Evolutionary conservation across 495 filamentous ascomycete species (phyloP).

Genomic region (Hypoxylon perforatum): DNA sequence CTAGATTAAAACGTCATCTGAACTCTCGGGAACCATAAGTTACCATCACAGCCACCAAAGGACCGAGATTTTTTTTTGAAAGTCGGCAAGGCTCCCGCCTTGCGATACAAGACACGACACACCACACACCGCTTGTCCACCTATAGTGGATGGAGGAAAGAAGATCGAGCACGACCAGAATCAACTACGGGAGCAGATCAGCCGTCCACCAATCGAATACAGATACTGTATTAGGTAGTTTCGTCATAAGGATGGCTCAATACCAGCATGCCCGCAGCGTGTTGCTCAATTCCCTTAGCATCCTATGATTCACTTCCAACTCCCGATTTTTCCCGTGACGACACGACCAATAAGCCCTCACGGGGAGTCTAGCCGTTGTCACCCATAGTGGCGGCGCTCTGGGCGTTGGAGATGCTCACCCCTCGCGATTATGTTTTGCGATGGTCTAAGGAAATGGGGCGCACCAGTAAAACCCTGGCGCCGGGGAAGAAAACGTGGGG

Average conservation of each 20-base stretch:
- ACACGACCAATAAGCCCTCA: conserved; percentile 17
- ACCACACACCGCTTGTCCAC: too few relatives aligned
- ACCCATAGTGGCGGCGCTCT: conserved; percentile 6
- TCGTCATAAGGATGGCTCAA: not conserved
- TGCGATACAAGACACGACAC: too few relatives aligned
- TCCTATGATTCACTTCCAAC: conserved; percentile 7
- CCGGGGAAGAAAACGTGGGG: conserved; percentile 32
- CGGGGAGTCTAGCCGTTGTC: conserved; percentile 9
- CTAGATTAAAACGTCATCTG: conserved; percentile 17
- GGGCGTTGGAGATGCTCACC: conserved; percentile 16
- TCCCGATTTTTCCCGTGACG: conserved; percentile 27
- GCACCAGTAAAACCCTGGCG: conserved; percentile 35
- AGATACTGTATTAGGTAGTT: not conserved
- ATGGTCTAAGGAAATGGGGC: conserved; percentile 40
- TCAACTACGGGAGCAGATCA: too few relatives aligned
- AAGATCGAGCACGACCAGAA: too few relatives aligned
- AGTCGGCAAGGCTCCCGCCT: too few relatives aligned
- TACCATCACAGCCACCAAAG: not conserved
- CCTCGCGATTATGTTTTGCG: conserved; percentile 38
- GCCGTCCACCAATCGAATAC: too few relatives aligned
- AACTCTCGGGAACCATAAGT: not conserved
- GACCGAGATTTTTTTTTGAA: conserved; percentile 13
- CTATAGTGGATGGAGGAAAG: too few relatives aligned
- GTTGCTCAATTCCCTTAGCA: conserved; percentile 7
- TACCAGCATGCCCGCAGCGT: conserved; percentile 16